Conservation (phyloP, 306 rosid genomes). For the Parietaria judaica region DNA sequence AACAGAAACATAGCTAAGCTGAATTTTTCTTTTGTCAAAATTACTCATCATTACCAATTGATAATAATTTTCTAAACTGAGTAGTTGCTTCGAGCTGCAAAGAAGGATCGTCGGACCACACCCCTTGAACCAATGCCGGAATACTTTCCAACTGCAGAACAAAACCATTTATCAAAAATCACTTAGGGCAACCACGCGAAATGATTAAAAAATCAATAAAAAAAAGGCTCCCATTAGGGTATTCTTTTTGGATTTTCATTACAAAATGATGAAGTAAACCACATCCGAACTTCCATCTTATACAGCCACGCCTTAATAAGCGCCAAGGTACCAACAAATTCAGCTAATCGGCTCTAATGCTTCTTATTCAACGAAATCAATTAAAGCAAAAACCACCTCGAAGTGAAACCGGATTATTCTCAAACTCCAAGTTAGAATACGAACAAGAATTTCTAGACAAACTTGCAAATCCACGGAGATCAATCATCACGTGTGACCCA, state of each 20-base stretch:
- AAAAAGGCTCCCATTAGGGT: too few relatives aligned
- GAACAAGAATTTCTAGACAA: background rate
- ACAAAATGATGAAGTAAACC: too few relatives aligned
- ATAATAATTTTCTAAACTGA: constrained; percentile 47
- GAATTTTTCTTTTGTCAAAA: background rate
- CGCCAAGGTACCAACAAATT: background rate
- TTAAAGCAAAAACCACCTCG: background rate
- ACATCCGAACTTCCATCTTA: too few relatives aligned
- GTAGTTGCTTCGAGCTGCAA: constrained; percentile 57
- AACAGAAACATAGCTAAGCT: background rate
- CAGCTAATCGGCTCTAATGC: background rate
- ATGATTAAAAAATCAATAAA: constrained; percentile 1
- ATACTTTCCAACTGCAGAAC: constrained; percentile 45
- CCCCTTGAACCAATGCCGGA: constrained; percentile 45
- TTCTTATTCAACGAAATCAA: background rate
- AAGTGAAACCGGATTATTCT: background rate
- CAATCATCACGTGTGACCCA: background rate
- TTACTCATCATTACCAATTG: constrained; percentile 36
- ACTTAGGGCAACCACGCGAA: background rate
- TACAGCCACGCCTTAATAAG: background rate
- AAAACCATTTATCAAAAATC: background rate
- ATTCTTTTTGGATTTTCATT: too few relatives aligned
- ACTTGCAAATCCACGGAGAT: background rate
- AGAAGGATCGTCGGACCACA: constrained; percentile 45
- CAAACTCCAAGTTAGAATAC: background rate